phyloP scores from a whole-genome alignment of 2,329 filamentous ascomycete species.

The Zasmidium angulare region DNA sequence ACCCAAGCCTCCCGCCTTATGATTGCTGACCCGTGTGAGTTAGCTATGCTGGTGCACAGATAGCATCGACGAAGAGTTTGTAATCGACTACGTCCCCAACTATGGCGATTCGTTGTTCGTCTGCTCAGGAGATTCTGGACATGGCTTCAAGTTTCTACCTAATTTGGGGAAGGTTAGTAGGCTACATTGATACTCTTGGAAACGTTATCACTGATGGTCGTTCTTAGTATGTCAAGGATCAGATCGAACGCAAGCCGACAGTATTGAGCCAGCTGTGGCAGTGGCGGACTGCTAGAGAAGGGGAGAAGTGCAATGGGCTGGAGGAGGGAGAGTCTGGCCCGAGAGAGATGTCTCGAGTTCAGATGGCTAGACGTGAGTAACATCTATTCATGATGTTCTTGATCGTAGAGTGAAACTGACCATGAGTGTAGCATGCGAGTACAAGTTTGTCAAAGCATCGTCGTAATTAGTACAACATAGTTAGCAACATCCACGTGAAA shows the following conservation, averaged over 20 bases:
- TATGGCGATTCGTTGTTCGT: neutral
- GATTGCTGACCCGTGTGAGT: neutral
- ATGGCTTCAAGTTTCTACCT: neutral
- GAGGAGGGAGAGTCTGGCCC: neutral
- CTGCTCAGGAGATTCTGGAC: neutral
- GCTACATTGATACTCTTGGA: neutral
- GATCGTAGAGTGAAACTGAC: no score
- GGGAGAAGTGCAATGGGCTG: neutral
- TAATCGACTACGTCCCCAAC: neutral
- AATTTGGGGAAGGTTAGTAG: neutral
- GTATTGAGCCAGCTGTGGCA: neutral
- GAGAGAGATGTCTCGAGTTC: neutral
- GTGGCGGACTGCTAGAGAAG: neutral
- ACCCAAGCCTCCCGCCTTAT: neutral
- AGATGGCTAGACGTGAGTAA: neutral
- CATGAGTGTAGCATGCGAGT: neutral
- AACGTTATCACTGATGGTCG: neutral
- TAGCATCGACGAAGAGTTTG: neutral
- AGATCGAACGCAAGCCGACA: neutral
- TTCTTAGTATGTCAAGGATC: neutral
- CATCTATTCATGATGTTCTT: no score
- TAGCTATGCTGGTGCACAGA: neutral
- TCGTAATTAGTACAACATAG: no score
- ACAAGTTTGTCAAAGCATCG: neutral
- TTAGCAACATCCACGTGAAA: no score